These are phyloP conservation scores for Amanita polypyramis DNA, from an alignment of 768 basidiomycete species.

Conservation along the genomic window DNA sequence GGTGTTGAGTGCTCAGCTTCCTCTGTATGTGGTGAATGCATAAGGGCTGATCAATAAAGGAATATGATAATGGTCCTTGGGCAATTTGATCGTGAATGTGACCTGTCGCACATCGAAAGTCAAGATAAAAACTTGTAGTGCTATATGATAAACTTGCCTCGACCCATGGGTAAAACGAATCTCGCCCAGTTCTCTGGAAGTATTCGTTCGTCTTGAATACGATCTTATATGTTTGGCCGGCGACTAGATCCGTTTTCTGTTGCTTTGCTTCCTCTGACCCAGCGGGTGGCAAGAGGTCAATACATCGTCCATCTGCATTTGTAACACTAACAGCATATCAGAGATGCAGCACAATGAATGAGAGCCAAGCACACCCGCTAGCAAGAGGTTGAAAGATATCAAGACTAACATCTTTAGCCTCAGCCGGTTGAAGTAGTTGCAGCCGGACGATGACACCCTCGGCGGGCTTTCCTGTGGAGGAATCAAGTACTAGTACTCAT, in stretches of 20 bases:
- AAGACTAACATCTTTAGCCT: constrained; percentile 20
- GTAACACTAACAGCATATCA: constrained; percentile 47
- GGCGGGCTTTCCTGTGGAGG: constrained; percentile 76
- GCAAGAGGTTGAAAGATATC: constrained; percentile 46
- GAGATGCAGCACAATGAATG: constrained; percentile 8
- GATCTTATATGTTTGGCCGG: constrained; percentile 70
- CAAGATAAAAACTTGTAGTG: not conserved
- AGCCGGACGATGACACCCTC: constrained; percentile 55
- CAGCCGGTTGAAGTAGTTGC: constrained; percentile 32
- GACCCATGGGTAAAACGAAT: constrained; percentile 85
- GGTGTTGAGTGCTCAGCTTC: constrained; percentile 41
- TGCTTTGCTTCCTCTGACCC: constrained; percentile 33
- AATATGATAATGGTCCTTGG: constrained; percentile 81
- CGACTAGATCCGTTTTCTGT: constrained; percentile 33
- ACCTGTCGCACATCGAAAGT: constrained; percentile 37
- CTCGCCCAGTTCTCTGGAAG: constrained; percentile 51
- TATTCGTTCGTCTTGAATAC: constrained; percentile 78
- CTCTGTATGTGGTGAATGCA: constrained; percentile 87
- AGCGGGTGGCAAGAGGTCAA: constrained; percentile 54
- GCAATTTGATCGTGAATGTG: constrained; percentile 60
- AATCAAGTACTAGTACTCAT: constrained; percentile 56
- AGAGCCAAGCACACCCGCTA: constrained; percentile 39
- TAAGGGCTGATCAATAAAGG: constrained; percentile 89
- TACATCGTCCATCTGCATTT: constrained; percentile 75
- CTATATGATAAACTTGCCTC: constrained; percentile 43